phyloP scores from a whole-genome alignment of 2,329 filamentous ascomycete species.

The Clarireedia sp. region DNA sequence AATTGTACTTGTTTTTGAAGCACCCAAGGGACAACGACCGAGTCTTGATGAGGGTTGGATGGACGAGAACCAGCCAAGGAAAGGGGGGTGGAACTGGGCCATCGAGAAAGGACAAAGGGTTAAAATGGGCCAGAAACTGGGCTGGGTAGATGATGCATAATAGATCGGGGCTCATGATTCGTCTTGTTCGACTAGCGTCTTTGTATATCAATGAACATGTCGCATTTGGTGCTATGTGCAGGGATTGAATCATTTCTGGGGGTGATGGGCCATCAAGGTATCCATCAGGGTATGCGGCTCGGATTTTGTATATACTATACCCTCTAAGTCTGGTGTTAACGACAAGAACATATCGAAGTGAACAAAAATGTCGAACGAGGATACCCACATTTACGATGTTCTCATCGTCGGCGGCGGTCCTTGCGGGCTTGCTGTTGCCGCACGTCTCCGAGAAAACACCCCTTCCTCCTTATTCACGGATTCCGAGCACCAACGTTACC shows the following conservation, averaged over 20 bases:
- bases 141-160: slow-evolving; percentile 53
- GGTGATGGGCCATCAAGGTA: neutral
- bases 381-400: slow-evolving; percentile 48
- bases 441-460: slow-evolving; percentile 62
- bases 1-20: slow-evolving; percentile 93
- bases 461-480: slow-evolving; percentile 77
- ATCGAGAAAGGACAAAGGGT: slow-evolving; percentile 83
- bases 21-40: slow-evolving; percentile 56
- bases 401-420: slow-evolving; percentile 59
- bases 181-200: neutral
- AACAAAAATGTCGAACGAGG: slow-evolving; percentile 8
- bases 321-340: neutral
- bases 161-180: slow-evolving; percentile 11
- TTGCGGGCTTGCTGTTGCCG: slow-evolving; percentile 65
- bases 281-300: slow-evolving; percentile 12
- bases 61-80: slow-evolving; percentile 43
- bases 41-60: slow-evolving; percentile 54
- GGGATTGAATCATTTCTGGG: neutral
- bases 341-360: neutral
- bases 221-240: neutral
- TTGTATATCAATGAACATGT: neutral
- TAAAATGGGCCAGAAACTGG: slow-evolving; percentile 81
- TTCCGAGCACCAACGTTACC: slow-evolving; percentile 70
- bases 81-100: slow-evolving; percentile 73
- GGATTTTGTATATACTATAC: slow-evolving; percentile 1